These are phyloP conservation scores for Arctium minus DNA, from an alignment of 129 eudicot genomes.

Conservation along the genomic window DNA sequence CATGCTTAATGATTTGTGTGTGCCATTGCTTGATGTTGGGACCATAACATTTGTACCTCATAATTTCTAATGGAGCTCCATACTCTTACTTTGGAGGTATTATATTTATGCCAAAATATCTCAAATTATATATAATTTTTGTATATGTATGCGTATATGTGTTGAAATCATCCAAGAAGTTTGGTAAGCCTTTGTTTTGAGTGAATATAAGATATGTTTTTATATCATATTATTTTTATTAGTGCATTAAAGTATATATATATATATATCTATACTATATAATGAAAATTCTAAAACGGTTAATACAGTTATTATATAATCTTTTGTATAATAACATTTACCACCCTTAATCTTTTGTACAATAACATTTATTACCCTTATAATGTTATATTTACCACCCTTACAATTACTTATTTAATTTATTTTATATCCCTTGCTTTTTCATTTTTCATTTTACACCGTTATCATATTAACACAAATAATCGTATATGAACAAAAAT, in stretches of 20 bases:
- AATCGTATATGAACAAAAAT: too few species aligned
- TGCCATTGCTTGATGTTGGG: constrained; percentile 23
- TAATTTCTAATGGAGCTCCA: constrained; percentile 22
- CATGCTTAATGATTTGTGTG: constrained; percentile 4
- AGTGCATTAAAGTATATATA: not conserved
- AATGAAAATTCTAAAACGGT: too few species aligned
- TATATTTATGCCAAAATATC: not conserved
- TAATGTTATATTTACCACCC: too few species aligned
- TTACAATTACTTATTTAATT: too few species aligned
- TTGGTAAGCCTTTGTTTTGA: not conserved
- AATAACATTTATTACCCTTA: too few species aligned
- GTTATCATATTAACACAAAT: too few species aligned
- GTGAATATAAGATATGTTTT: not conserved
- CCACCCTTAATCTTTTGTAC: too few species aligned
- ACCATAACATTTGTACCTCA: constrained; percentile 22
- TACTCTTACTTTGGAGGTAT: constrained; percentile 9
- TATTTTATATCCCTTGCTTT: too few species aligned
- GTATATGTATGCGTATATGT: not conserved
- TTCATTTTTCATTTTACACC: too few species aligned
- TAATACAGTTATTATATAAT: too few species aligned
- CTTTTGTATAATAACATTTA: too few species aligned
- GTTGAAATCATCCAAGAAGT: not conserved
- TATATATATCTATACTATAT: too few species aligned
- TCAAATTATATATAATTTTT: not conserved
- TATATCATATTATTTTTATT: not conserved